Conservation (phyloP, 768 basidiomycete genomes). For the Agrocybe pediades region DNA sequence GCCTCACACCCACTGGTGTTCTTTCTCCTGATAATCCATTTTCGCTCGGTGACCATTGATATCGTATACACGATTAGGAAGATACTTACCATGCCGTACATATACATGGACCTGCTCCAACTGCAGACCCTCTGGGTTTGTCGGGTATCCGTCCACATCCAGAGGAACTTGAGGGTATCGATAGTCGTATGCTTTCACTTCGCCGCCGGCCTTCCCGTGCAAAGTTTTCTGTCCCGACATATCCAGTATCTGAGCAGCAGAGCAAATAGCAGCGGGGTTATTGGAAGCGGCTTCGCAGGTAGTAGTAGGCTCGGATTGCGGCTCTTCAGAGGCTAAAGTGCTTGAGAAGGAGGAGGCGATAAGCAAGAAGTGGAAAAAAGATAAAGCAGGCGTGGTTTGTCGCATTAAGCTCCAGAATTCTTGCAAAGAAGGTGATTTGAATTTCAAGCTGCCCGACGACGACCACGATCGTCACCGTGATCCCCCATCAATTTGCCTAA, state of each 20-base stretch:
- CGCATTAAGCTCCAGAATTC: too few species aligned
- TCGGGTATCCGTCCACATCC: conserved; percentile 62
- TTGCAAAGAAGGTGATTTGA: too few species aligned
- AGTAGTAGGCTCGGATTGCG: not conserved
- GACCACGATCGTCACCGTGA: too few species aligned
- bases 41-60: not conserved
- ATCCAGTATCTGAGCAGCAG: conserved; percentile 1
- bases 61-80: not conserved
- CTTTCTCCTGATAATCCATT: conserved; percentile 57
- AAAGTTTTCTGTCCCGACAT: not conserved
- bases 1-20: conserved; percentile 71
- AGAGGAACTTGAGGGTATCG: conserved; percentile 47
- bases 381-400: too few species aligned
- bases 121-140: conserved; percentile 52
- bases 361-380: too few species aligned
- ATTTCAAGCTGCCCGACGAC: too few species aligned
- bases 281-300: not conserved
- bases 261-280: not conserved
- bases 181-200: conserved; percentile 17
- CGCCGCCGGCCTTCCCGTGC: not conserved
- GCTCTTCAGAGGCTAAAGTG: too few species aligned
- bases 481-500: too few species aligned
- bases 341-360: too few species aligned
- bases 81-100: conserved; percentile 66
- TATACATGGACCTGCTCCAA: conserved; percentile 77